Evolutionary conservation across 306 rosid species (phyloP), one percentile per base, ranked within the genome.

Genomic region (Urtica urens): DNA sequence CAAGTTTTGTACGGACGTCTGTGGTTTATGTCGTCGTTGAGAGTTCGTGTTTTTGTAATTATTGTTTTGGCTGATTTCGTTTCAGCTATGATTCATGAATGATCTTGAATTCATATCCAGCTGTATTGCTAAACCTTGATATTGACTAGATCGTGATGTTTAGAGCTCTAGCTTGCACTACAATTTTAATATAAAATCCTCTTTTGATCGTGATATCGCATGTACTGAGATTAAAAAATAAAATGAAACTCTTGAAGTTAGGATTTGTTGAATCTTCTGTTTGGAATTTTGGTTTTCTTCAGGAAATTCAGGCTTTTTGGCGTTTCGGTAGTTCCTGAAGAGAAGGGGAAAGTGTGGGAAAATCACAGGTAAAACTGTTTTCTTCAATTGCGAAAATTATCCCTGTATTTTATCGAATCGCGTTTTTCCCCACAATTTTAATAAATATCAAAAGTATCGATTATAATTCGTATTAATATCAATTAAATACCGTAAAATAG

Each of bases 351-450:
- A 57, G 67, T 28, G 46, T 20, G 44, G 12, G 28, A 26, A 15
- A 16, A 4, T 35, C 16, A 25, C 42, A 71, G 79, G 87, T 73
- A 45, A 58, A 53, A 20, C 54, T 27, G 24, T 42, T 23, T 43
- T 44, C 48, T 48, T 38, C n/a, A n/a, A n/a, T n/a, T n/a, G n/a
- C n/a, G n/a, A n/a, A n/a, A n/a, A n/a, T n/a, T n/a, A n/a, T n/a
- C n/a, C n/a, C n/a, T n/a, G n/a, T n/a, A n/a, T n/a, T n/a, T n/a
- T n/a, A n/a, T n/a, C n/a, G n/a, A n/a, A n/a, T n/a, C n/a, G n/a
- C n/a, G n/a, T n/a, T n/a, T n/a, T n/a, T n/a, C n/a, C n/a, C n/a
- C n/a, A n/a, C n/a, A n/a, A n/a, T n/a, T n/a, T n/a, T n/a, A n/a
- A n/a, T n/a, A n/a, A n/a, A n/a, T n/a, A n/a, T n/a, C n/a, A n/a